Conservation (phyloP, 345 rosid species). For the Gossypium herbaceum region DNA sequence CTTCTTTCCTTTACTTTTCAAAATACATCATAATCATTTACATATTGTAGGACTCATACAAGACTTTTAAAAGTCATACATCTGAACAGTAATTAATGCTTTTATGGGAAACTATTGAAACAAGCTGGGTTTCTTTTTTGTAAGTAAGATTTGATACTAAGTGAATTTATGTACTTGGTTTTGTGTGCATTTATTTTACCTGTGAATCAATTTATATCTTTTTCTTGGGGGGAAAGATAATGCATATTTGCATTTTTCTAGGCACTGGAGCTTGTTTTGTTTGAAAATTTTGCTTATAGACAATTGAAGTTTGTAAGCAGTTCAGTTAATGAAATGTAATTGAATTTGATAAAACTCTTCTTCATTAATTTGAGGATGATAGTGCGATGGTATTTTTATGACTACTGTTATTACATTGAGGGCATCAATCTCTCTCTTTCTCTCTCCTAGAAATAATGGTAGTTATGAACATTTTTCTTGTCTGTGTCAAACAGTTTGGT, state of each 20-base stretch:
- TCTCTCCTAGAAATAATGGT: not conserved
- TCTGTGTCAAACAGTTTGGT: not conserved
- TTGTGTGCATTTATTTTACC: not conserved
- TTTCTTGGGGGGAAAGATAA: not conserved
- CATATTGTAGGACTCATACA: not conserved
- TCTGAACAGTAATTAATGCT: not conserved
- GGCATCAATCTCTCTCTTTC: not conserved
- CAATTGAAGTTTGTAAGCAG: not conserved
- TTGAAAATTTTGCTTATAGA: not conserved
- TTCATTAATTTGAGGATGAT: not conserved
- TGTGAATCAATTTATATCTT: not conserved
- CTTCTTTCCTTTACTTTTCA: too few relatives aligned
- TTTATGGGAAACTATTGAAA: not conserved
- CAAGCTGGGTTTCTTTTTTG: not conserved
- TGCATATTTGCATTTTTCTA: not conserved
- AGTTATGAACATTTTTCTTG: not conserved
- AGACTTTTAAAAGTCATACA: not conserved
- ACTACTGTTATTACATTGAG: not conserved
- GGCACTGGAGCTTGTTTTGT: not conserved
- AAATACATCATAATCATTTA: not conserved
- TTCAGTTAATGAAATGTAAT: not conserved
- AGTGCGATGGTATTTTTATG: not conserved
- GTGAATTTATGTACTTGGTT: not conserved
- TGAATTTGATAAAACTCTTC: not conserved
- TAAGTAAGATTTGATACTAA: not conserved